Evolutionary conservation across 1,284 basidiomycete species (phyloP).

Genomic region (Afroboletus lepidellus): DNA sequence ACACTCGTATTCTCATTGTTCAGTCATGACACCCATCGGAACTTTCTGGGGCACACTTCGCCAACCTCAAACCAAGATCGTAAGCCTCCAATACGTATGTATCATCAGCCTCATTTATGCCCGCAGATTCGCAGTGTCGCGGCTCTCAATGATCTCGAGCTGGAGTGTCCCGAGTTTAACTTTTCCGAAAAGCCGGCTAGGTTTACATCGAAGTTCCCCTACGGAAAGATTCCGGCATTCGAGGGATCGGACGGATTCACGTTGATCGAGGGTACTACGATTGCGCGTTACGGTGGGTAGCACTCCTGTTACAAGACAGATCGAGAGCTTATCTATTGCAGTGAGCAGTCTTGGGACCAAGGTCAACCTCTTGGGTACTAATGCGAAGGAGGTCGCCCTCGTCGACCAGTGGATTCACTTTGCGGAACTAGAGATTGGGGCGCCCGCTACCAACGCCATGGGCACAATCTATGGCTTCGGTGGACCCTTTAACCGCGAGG

Average conservation of each 20-base stretch:
- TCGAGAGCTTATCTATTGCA: constrained; percentile 14
- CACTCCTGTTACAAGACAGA: neutral
- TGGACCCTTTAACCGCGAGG: constrained; percentile 6
- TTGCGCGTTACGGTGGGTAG: constrained; percentile 50
- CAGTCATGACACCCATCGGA: neutral
- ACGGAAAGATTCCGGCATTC: constrained; percentile 52
- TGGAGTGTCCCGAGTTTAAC: constrained; percentile 7
- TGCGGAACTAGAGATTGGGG: constrained; percentile 44
- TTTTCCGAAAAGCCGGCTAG: constrained; percentile 38
- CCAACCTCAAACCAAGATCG: constrained; percentile 5
- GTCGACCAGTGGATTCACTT: constrained; percentile 53
- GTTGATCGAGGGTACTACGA: constrained; percentile 51
- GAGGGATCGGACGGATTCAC: constrained; percentile 48
- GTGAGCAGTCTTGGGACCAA: constrained; percentile 46
- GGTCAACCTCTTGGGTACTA: constrained; percentile 46
- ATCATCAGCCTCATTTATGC: neutral
- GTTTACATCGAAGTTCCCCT: constrained; percentile 44
- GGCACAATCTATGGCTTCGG: neutral
- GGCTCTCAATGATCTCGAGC: constrained; percentile 14
- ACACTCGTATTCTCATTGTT: neutral
- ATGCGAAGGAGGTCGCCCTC: constrained; percentile 37
- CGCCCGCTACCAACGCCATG: neutral
- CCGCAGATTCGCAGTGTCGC: constrained; percentile 8
- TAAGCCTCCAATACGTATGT: neutral
- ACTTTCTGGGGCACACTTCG: constrained; percentile 1